Evolutionary conservation across 495 filamentous ascomycete species (phyloP).

Genomic region (Talaromyces stipitatus): DNA sequence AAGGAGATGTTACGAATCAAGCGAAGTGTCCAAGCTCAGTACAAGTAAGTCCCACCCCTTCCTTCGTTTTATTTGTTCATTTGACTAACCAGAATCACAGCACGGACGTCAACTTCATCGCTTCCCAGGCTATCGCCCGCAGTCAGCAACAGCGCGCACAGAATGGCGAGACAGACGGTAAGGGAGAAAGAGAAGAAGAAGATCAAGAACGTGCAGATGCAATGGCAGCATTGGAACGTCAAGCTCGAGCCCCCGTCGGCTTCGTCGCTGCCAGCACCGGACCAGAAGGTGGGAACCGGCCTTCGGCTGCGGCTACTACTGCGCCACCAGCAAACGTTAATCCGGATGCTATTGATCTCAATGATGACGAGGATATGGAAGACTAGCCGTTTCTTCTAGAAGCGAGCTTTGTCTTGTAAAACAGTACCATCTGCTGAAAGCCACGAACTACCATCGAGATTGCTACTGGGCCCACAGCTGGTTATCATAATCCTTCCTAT

Average conservation of each 20-base stretch:
- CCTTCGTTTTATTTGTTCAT: not conserved
- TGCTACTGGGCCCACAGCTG: too few relatives aligned
- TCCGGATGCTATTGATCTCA: slow-evolving; percentile 85
- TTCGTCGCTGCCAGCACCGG: slow-evolving; percentile 85
- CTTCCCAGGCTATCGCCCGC: slow-evolving; percentile 85
- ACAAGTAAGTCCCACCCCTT: slow-evolving; percentile 52
- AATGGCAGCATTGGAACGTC: slow-evolving; percentile 85
- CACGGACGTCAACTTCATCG: slow-evolving; percentile 98
- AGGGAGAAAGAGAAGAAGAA: slow-evolving; percentile 24
- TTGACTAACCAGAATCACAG: slow-evolving; percentile 21
- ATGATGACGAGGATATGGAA: slow-evolving; percentile 49
- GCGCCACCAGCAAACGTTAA: slow-evolving; percentile 52
- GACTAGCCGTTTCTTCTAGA: slow-evolving; percentile 4
- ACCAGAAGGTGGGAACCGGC: slow-evolving; percentile 59
- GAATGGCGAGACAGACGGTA: slow-evolving; percentile 20
- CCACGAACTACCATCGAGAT: too few relatives aligned
- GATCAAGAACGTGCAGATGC: slow-evolving; percentile 62
- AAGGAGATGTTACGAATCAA: slow-evolving; percentile 99
- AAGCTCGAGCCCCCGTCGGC: slow-evolving; percentile 79
- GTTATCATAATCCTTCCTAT: too few relatives aligned
- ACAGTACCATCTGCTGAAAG: not conserved
- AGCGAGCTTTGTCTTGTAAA: not conserved
- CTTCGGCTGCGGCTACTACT: slow-evolving; percentile 13
- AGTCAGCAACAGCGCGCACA: slow-evolving; percentile 54
- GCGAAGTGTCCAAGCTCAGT: slow-evolving; percentile 93